Base-by-base conservation (phyloP, 192 early-diverging fungal genomes). In the Obelidium mucronatum region DNA sequence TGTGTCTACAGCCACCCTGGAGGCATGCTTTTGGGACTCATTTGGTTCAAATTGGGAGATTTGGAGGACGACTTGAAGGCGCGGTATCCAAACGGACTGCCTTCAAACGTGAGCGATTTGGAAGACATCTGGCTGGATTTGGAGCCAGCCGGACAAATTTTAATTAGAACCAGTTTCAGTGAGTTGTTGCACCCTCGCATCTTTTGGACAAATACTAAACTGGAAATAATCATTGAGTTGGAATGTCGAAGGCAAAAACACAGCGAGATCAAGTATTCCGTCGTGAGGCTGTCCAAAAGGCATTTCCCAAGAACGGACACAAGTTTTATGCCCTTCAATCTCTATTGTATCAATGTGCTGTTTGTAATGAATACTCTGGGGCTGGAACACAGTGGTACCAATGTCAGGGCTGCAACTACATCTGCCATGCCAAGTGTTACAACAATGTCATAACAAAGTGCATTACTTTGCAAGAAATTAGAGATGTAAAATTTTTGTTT, bases 271-370 rank as follows among this genome's bases (percentile, higher is more conserved):
- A 15, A 36, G 69, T 88, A 6, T 84, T 83, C 74, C 58, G 86
- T 58, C 78, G 86, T 40, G 69, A 76, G n/a, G 77, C 84, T 40
- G 86, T 88, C n/a, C 84, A 85, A 56, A 88, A 88, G 52, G 78
- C 84, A 3, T 86, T 80, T 55, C 84, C 84, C 17, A 65, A 78
- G 81, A 94, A 95, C 79, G 96, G 97, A 2, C 97, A 99, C 77
- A 87, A 94, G 78, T 99, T 98, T 81, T 90, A 91, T 68, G 86
- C 93, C 51, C 84, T 92, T 61, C 90, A 92, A 61, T 96, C 94
- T 54, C 97, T 96, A 82, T 93, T 97, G 71, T 95, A 97, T 93
- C 92, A 93, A 78, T 99, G 97, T 81, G 94, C 96, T 3, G 77
- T 97, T 6, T 98, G 97, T 83, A 89, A 91, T 55, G 97, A 98